Evolutionary conservation across 345 rosid species (phyloP), one percentile per base, ranked within the genome.

Genomic region (Trapa bicornis): DNA sequence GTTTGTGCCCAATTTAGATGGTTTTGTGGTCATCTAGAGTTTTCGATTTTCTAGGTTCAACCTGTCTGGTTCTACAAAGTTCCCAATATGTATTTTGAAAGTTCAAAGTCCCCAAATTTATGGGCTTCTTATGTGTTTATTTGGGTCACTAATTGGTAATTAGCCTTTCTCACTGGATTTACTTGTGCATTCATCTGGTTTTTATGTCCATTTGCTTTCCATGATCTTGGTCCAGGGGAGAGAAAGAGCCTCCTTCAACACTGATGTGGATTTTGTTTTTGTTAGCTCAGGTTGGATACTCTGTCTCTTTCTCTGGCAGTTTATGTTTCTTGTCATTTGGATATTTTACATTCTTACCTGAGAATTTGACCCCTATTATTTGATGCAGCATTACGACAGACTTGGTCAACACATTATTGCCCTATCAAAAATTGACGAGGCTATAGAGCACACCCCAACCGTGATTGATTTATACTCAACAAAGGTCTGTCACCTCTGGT

Each of bases 301-400:
- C 37, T 22, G 29, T 22, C 62, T 45, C 50, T 60, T 58, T 45
- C 61, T 47, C 67, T 35, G 29, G 38, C 13, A 6, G 33, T 8
- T 65, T 11, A 15, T 39, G 7, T 38, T 35, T 67, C 54, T 67
- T 41, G 72, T 65, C 67, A 13, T 29, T 73, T 37, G 68, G 61
- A 9, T 67, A 38, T 60, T 67, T 61, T 47, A 36, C 69, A 45
- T 48, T 5, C 17, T 39, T 66, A 22, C 29, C 68, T 45, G 67
- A 22, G 29, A 22, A 22, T 73, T 68, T 54, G 65, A 53, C 70
- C 39, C 36, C 41, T 76, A 63, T 65, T 63, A 48, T 73, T 61
- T 68, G 66, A 47, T 75, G 85, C 98, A 95, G 99, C 99, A 95
- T 83, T 91, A 87, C 80, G 99, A 95, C 77, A 89, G 96, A 75